Conservation (phyloP, 2,329 filamentous ascomycete species). For the Chaetothyriales sp. region DNA sequence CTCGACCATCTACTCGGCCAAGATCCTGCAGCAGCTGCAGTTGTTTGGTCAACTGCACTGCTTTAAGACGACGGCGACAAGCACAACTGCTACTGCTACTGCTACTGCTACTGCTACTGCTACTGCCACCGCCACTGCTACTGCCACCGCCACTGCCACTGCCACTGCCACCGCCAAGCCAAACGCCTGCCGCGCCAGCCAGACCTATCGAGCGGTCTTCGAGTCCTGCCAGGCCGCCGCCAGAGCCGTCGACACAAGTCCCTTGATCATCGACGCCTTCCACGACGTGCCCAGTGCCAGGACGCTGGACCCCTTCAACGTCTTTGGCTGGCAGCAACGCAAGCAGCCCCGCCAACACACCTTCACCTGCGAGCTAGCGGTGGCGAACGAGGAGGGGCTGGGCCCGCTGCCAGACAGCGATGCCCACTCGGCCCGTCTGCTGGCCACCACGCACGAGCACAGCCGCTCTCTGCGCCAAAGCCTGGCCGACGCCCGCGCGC, state of each 20-base stretch:
- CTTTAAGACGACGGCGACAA: not conserved
- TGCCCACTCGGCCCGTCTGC: not conserved
- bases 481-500: not conserved
- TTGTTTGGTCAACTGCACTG: constrained; percentile 5
- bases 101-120: not conserved
- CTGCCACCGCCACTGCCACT: constrained; percentile 3
- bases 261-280: constrained; percentile 11
- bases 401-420: not conserved
- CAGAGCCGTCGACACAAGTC: constrained; percentile 6
- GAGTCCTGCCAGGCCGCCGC: constrained; percentile 3
- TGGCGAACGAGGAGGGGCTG: not conserved
- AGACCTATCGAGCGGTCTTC: constrained; percentile 12
- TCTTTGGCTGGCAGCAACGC: constrained; percentile 13
- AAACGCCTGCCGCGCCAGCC: not conserved
- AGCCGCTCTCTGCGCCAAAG: not conserved
- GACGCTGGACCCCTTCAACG: constrained; percentile 15
- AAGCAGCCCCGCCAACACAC: constrained; percentile 6
- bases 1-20: constrained; percentile 12
- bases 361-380: constrained; percentile 7
- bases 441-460: not conserved
- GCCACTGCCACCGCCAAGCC: not conserved
- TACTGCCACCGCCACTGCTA: not conserved
- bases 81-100: not conserved
- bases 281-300: constrained; percentile 10
- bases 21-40: constrained; percentile 13